phyloP scores from a whole-genome alignment of 495 filamentous ascomycete species.

The Penicillium lividum region DNA sequence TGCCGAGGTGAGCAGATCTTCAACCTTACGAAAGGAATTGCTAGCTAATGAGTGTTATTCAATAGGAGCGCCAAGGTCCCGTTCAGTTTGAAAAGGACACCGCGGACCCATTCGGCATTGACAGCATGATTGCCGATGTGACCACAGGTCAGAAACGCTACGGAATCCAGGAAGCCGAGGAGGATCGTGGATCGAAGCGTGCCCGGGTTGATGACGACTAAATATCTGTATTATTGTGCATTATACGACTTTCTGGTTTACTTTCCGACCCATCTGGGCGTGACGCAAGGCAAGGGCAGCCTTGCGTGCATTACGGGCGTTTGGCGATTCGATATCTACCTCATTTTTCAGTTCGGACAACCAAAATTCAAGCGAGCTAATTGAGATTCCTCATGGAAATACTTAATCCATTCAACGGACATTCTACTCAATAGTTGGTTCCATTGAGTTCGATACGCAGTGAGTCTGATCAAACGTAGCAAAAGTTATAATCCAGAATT shows the following conservation, averaged over 20 bases:
- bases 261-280: not conserved
- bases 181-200: slow-evolving; percentile 67
- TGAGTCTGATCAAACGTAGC: not conserved
- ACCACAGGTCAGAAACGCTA: slow-evolving; percentile 73
- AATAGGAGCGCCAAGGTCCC: slow-evolving; percentile 75
- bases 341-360: not conserved
- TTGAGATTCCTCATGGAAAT: not conserved
- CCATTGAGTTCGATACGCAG: not conserved
- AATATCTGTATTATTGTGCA: slow-evolving; percentile 16
- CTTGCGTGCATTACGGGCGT: slow-evolving; percentile 34
- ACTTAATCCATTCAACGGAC: not conserved
- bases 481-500: not conserved
- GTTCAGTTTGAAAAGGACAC: slow-evolving; percentile 98
- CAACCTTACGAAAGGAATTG: not conserved
- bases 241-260: slow-evolving; percentile 10
- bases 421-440: not conserved
- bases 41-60: slow-evolving; percentile 23
- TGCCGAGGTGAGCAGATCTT: slow-evolving; percentile 66
- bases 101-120: slow-evolving; percentile 87
- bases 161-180: slow-evolving; percentile 76
- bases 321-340: slow-evolving; percentile 17
- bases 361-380: slow-evolving; percentile 11
- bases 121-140: slow-evolving; percentile 86
- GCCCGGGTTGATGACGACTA: slow-evolving; percentile 77
- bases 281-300: not conserved